These are phyloP conservation scores for Tulasnella sp. DNA, from an alignment of 768 basidiomycete species.

Conservation along the genomic window DNA sequence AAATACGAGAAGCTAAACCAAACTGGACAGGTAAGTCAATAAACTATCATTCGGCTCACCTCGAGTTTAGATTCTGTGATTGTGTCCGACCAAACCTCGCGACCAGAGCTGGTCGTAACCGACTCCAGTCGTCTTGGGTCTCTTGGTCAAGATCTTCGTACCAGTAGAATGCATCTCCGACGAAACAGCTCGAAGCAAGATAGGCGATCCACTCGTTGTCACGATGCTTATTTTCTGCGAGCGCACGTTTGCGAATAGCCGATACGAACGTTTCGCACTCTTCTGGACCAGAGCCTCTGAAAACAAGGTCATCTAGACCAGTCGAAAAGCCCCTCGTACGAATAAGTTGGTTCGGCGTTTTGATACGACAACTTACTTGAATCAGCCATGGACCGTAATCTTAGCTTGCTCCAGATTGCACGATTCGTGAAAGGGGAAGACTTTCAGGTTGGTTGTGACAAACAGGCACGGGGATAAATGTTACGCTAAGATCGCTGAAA, in stretches of 20 bases:
- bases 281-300: neutral
- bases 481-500: no score
- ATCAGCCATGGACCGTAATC: neutral
- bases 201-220: conserved; percentile 1
- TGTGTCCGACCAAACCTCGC: neutral
- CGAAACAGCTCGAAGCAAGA: neutral
- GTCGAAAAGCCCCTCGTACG: neutral
- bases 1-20: no score
- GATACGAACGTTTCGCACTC: neutral
- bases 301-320: neutral
- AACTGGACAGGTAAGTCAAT: no score
- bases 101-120: neutral
- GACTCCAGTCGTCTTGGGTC: neutral
- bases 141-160: neutral
- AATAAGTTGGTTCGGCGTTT: neutral
- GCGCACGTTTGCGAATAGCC: neutral
- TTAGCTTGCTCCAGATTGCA: no score
- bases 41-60: no score
- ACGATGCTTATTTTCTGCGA: neutral
- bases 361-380: neutral
- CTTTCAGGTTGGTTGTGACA: no score
- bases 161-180: neutral
- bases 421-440: no score
- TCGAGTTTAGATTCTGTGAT: no score
- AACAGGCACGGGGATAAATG: no score